Base-by-base conservation (phyloP, 2,329 filamentous ascomycete genomes). In the Aspergillus jensenii region DNA sequence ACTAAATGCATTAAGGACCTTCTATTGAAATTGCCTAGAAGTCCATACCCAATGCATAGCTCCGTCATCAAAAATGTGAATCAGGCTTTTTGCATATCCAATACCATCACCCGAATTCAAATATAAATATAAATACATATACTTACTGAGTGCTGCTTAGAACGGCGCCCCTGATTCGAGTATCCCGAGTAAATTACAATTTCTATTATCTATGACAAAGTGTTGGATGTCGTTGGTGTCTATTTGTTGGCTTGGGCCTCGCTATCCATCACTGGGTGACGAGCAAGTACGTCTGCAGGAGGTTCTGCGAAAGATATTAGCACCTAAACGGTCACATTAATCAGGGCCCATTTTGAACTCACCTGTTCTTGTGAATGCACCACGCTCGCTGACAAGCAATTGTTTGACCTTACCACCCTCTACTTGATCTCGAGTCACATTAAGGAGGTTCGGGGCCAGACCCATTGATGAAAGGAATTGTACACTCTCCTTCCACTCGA, bases 401-500 rank as follows among this genome's bases (percentile, higher is more conserved):
- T 79, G 76, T 35, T 77, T 77, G 5, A 81, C 78, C 56, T 76
- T 76, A 3, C 85, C 85, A 49, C 68, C 78, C 74, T 87, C 83
- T 6, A 88, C 84, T 19, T 88, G 83, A 65, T 80, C 78, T 59
- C 85, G 76, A 3, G 81, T 82, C 59, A 87, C 71, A 14, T 68
- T 71, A 53, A 85, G 76, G 71, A 86, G 84, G 74, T 77, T 77
- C 81, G 84, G 55, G 78, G 77, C 79, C 65, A 87, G 74, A 47
- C 86, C 86, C 86, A 88, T 88, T 43, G 82, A 85, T 23, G 78
- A 79, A 21, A 88, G 74, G 68, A 81, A 88, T 2, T 72, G 63
- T 14, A 88, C 76, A 6, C 78, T 85, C 60, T 96, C 87, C 70
- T 81, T 88, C 91, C 92, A 96, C 75, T 96, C 92, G 15, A 82